phyloP scores from a whole-genome alignment of 169 alveolate genomes.

The Cryptosporidium felis region DNA sequence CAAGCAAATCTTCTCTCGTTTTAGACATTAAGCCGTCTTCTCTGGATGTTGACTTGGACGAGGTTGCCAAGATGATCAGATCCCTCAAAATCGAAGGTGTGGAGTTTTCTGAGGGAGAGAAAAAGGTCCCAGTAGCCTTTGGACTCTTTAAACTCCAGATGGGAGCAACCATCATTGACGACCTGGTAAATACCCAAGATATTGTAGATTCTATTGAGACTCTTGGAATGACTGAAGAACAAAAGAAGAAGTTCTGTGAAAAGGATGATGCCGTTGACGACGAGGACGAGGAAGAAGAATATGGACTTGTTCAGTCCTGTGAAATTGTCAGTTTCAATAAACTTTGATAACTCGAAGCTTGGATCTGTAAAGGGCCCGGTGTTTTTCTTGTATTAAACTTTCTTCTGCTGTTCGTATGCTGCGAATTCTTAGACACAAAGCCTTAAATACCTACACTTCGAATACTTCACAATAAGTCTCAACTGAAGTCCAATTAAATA shows the following conservation, averaged over 20 bases:
- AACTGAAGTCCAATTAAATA: too few species aligned
- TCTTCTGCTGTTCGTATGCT: too few species aligned
- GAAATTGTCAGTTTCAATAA: constrained; percentile 68
- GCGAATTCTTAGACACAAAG: too few species aligned
- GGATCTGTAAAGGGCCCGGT: too few species aligned
- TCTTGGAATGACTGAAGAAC: constrained; percentile 69
- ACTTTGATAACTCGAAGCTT: not conserved
- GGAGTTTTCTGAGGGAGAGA: constrained; percentile 80
- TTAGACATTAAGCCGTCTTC: constrained; percentile 87
- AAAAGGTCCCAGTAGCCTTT: constrained; percentile 81
- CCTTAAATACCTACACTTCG: too few species aligned
- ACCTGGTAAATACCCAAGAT: constrained; percentile 75
- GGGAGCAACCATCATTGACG: constrained; percentile 82
- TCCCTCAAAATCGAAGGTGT: constrained; percentile 79
- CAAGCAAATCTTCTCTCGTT: constrained; percentile 84
- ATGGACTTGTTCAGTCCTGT: constrained; percentile 67
- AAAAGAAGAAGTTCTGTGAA: constrained; percentile 35
- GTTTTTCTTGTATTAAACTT: too few species aligned
- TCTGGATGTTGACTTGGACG: constrained; percentile 81
- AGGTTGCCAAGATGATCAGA: constrained; percentile 78
- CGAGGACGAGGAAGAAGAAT: constrained; percentile 54
- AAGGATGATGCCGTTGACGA: constrained; percentile 14
- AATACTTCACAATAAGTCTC: too few species aligned
- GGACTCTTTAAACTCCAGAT: constrained; percentile 79
- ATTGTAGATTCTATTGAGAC: constrained; percentile 61